Base-by-base conservation (phyloP, 306 rosid genomes). In the Geum urbanum region DNA sequence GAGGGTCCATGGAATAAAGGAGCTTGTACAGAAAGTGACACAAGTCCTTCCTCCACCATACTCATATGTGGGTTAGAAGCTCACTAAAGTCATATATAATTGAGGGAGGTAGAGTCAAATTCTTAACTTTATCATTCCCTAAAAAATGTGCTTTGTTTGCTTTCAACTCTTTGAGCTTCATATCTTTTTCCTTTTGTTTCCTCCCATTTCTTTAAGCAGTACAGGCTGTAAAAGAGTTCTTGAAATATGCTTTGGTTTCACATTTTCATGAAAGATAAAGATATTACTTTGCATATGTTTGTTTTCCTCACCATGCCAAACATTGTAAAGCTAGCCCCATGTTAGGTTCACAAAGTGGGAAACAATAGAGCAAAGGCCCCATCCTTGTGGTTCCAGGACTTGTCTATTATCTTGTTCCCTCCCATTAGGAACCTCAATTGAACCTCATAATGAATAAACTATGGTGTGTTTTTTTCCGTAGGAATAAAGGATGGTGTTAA, bases 311-410 rank as follows among this genome's bases (percentile, higher is more conserved):
- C 54, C 79, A 79, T 65, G 60, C 74, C 72, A 74, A 67, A 66
- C 71, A 71, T 61, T 76, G 75, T 78, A 75, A 80, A 74, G 69
- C 74, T 19, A 76, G 67, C 7, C 79, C 72, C 84, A 79, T 81
- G 85, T 83, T 80, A 81, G 88, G 82, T 74, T 75, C 66, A 80
- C 52, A 37, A 78, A 81, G 89, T 81, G 96, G 91, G 88, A 86
- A 87, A 83, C 96, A 83, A 72, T 64, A 84, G 82, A 70, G 88
- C 85, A 79, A 15, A 74, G 90, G 88, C 84, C 84, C 95, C 87
- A 72, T 40, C 46, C 62, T 61, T 55, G 76, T 73, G 73, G 76
- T 75, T 84, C 75, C 44, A 72, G 40, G 16, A 69, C 80, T 81
- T 87, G 95, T 85, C 87, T 71, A 80, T 72, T 75, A 75, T 78